phyloP scores from a whole-genome alignment of 352 stramenopile genomes.

The Halophytophthora batemanensis region DNA sequence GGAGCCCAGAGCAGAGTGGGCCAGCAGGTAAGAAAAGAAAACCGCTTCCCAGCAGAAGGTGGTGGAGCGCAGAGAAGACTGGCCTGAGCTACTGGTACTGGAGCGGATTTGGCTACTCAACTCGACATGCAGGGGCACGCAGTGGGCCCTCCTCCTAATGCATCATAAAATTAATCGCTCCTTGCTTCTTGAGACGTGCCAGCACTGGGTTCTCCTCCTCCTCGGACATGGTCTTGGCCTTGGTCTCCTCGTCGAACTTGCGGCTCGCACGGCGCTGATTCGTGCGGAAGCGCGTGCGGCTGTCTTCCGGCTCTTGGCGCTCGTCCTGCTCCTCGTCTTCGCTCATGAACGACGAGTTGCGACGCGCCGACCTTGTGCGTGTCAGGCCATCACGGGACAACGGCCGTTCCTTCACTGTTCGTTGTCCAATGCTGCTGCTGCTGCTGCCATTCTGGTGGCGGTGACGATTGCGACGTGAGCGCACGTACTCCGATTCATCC shows the following conservation, averaged over 20 bases:
- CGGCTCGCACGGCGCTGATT: constrained; percentile 41
- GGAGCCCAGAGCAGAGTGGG: background rate
- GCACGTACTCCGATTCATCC: constrained; percentile 24
- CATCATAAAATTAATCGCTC: constrained; percentile 84
- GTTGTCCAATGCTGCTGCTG: constrained; percentile 21
- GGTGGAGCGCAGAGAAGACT: background rate
- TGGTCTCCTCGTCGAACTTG: constrained; percentile 48
- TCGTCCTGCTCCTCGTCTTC: constrained; percentile 21
- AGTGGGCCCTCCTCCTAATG: constrained; percentile 30
- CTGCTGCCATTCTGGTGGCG: constrained; percentile 25
- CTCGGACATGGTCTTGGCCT: constrained; percentile 18
- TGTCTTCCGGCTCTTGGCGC: constrained; percentile 21
- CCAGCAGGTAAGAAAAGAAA: background rate
- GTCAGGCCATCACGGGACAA: constrained; percentile 19
- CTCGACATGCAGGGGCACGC: constrained; percentile 25
- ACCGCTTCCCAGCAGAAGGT: background rate
- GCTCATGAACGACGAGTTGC: constrained; percentile 27
- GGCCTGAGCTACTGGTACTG: no score
- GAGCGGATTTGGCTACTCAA: constrained; percentile 20
- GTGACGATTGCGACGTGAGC: constrained; percentile 17
- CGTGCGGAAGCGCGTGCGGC: constrained; percentile 28
- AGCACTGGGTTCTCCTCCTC: constrained; percentile 71
- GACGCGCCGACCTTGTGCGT: constrained; percentile 16
- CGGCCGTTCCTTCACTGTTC: constrained; percentile 12
- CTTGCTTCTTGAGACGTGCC: constrained; percentile 74